Evolutionary conservation across 2,329 filamentous ascomycete genomes (phyloP), one percentile per base, ranked within the genome.

Genomic region (Colletotrichum karsti): DNA sequence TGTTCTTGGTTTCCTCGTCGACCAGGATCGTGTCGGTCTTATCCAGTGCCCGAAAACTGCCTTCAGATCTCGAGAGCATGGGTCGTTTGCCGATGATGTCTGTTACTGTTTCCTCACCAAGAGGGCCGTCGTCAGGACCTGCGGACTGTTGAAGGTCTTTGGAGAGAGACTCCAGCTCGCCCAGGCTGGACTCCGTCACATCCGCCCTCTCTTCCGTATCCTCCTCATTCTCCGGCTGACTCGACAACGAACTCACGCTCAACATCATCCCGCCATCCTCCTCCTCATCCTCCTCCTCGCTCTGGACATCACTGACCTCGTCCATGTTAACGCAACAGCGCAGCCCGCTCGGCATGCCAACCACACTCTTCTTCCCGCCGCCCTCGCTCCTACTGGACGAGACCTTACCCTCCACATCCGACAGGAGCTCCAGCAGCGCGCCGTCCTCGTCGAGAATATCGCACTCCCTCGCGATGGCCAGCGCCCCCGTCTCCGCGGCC

Each of bases 341-440:
- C 35, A 67, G 13, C 33, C 59, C 26, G 33, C 63, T 67, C 3
- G 18, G 41, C 10, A 6, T 7, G 1, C 63, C 26, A 4, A 4
- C 26, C 15, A 10, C 8, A 2, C 20, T 42, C 35, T 35, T 46
- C 20, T 33, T 39, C 3, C 7, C n/a, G 18, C 15, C 2, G 6
- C 9, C 5, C 3, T 37, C 39, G n/a, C 5, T n/a, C 41, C 3
- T 57, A 41, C 41, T 13, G 18, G 15, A 18, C 15, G 24, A 15
- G 4, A 4, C 5, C 26, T 5, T 13, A 15, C 10, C 15, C 24
- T 26, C 54, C 5, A 12, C n/a, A n/a, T 62, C 41, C 2, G 33
- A 30, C 15, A 69, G 51, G 30, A 64, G 22, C 39, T 55, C 41
- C 18, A 67, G 5, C 13, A 69, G 37, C 9, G 57, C 54, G 9